These are phyloP conservation scores for Yarrowia phangngaensis DNA, from an alignment of 805 yeast species.

Conservation along the genomic window DNA sequence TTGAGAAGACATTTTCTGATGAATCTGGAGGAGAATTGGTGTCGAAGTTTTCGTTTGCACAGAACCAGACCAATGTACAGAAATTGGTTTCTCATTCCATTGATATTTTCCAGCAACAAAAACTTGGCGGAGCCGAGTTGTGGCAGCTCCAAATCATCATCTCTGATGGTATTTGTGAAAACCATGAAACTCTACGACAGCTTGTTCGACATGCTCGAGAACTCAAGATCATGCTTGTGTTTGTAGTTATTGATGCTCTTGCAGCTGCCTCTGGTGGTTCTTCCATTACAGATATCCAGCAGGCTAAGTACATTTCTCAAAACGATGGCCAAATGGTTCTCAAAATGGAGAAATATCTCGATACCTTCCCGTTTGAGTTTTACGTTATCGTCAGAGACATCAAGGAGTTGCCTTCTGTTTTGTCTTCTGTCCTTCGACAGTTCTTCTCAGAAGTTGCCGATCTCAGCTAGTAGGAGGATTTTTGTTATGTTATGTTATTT, in stretches of 20 bases:
- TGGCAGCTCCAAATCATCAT: constrained; percentile 93
- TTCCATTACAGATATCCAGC: constrained; percentile 90
- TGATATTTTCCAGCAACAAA: constrained; percentile 62
- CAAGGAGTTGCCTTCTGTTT: constrained; percentile 84
- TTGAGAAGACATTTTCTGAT: constrained; percentile 75
- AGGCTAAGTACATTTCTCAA: constrained; percentile 66
- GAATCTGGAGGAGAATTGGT: constrained; percentile 81
- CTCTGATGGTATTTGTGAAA: constrained; percentile 97
- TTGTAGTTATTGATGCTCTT: constrained; percentile 89
- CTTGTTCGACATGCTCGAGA: constrained; percentile 90
- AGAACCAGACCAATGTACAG: constrained; percentile 78
- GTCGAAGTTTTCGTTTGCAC: constrained; percentile 87
- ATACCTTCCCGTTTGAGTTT: constrained; percentile 93
- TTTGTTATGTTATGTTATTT: constrained; percentile 12
- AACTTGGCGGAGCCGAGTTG: constrained; percentile 48
- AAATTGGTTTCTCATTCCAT: constrained; percentile 69
- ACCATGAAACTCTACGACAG: constrained; percentile 75
- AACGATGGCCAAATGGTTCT: constrained; percentile 68
- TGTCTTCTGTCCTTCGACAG: constrained; percentile 84
- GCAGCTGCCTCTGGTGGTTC: constrained; percentile 44
- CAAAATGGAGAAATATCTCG: constrained; percentile 79
- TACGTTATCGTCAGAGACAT: constrained; percentile 91
- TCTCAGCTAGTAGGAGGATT: constrained; percentile 10
- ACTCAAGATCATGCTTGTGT: constrained; percentile 88
- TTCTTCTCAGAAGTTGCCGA: constrained; percentile 73